phyloP scores from a whole-genome alignment of 345 rosid species.

The Mangifera indica region DNA sequence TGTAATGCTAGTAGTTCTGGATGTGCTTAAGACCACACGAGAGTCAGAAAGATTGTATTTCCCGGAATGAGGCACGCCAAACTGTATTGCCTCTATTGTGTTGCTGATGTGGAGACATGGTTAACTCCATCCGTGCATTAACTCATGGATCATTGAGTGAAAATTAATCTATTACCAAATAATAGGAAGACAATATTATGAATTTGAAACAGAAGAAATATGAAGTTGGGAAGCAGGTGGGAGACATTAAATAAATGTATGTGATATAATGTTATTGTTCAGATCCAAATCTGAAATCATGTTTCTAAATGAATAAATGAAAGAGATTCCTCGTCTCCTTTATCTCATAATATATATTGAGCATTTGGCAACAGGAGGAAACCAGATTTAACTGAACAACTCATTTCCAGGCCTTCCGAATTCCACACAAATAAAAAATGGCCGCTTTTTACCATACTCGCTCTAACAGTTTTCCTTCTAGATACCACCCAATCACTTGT shows the following conservation, averaged over 20 bases:
- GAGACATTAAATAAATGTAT: neutral
- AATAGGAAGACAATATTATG: neutral
- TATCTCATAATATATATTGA: neutral
- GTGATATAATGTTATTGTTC: neutral
- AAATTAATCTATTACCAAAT: too few relatives aligned
- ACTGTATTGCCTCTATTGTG: too few relatives aligned
- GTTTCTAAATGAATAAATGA: neutral
- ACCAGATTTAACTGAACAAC: neutral
- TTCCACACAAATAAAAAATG: neutral
- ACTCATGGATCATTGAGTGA: too few relatives aligned
- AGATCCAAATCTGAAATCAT: conserved; percentile 7
- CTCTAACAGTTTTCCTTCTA: conserved; percentile 46
- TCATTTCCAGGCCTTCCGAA: neutral
- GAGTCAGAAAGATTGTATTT: too few relatives aligned
- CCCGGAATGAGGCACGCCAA: too few relatives aligned
- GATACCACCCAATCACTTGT: conserved; percentile 39
- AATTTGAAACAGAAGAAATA: neutral
- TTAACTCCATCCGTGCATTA: too few relatives aligned
- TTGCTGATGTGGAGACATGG: too few relatives aligned
- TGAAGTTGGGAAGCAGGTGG: neutral
- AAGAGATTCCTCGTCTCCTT: conserved; percentile 25
- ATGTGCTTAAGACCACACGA: too few relatives aligned
- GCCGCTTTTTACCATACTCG: conserved; percentile 31
- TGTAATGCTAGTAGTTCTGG: too few relatives aligned
- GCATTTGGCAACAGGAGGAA: neutral